phyloP scores from a whole-genome alignment of 352 stramenopile genomes.

The Phytopythium montanum region DNA sequence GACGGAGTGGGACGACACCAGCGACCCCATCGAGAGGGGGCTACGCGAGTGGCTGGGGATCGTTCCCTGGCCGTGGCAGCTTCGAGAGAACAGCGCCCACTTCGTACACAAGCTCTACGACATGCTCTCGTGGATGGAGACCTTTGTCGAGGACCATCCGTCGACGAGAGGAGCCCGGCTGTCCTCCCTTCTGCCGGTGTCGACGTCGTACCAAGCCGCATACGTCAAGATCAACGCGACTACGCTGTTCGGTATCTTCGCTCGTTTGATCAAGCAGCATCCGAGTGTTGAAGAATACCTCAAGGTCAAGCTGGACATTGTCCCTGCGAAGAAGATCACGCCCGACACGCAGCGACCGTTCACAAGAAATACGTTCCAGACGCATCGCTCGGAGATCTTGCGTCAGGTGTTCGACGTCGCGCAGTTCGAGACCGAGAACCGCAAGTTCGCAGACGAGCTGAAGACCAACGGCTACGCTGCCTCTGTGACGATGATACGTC shows the following conservation, averaged over 20 bases:
- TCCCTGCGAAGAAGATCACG: background rate
- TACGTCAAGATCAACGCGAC: slow-evolving; percentile 14
- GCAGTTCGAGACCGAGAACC: slow-evolving; percentile 10
- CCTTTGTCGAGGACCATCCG: slow-evolving; percentile 2
- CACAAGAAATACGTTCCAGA: slow-evolving; percentile 1
- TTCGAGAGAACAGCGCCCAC: slow-evolving; percentile 4
- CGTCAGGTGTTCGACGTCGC: slow-evolving; percentile 6
- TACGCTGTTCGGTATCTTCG: slow-evolving; percentile 7
- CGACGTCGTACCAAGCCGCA: slow-evolving; percentile 3
- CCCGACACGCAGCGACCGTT: background rate
- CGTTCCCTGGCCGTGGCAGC: slow-evolving; percentile 5
- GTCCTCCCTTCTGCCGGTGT: slow-evolving; percentile 10
- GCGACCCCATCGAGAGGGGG: slow-evolving; percentile 6
- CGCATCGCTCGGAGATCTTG: slow-evolving; percentile 4
- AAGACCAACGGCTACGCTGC: slow-evolving; percentile 10
- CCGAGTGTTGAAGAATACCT: background rate
- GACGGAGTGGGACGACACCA: slow-evolving; percentile 6
- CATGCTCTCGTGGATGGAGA: slow-evolving; percentile 5
- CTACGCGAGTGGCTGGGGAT: slow-evolving; percentile 8
- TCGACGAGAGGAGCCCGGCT: slow-evolving; percentile 4
- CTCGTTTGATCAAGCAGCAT: slow-evolving; percentile 5
- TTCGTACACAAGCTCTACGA: slow-evolving; percentile 3
- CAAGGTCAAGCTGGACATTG: background rate
- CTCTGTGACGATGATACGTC: slow-evolving; percentile 5
- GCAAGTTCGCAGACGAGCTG: slow-evolving; percentile 10